These are phyloP conservation scores for Terfezia boudieri DNA, from an alignment of 495 filamentous ascomycete genomes.

Conservation along the genomic window DNA sequence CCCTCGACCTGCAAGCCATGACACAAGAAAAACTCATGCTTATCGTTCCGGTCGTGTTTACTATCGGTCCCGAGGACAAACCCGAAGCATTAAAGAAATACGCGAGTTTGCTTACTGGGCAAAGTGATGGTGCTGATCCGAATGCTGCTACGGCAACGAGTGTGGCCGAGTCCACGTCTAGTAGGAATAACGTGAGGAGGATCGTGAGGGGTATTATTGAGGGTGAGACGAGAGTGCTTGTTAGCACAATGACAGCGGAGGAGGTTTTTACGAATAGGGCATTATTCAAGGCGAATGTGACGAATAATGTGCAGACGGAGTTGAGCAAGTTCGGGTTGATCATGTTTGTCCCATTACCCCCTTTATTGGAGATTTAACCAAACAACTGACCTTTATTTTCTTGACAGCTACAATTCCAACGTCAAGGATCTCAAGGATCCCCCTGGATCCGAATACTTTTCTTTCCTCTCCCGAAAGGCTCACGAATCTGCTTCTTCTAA, in stretches of 20 bases:
- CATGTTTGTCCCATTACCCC: conserved; percentile 21
- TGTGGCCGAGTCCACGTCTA: conserved; percentile 15
- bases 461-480: conserved; percentile 53
- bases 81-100: conserved; percentile 47
- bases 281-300: conserved; percentile 55
- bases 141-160: conserved; percentile 18
- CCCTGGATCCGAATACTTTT: conserved; percentile 54
- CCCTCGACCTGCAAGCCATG: conserved; percentile 59
- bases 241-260: conserved; percentile 67
- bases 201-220: conserved; percentile 81
- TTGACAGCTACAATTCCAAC: conserved; percentile 45
- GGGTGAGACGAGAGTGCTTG: conserved; percentile 57
- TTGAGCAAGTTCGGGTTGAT: conserved; percentile 49
- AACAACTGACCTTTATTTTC: not conserved
- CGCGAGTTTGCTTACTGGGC: conserved; percentile 46
- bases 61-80: conserved; percentile 43
- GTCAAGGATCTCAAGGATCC: conserved; percentile 69
- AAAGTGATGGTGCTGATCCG: conserved; percentile 6
- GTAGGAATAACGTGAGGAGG: conserved; percentile 48
- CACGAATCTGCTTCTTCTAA: conserved; percentile 68
- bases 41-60: conserved; percentile 49
- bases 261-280: conserved; percentile 67
- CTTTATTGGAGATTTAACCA: not conserved
- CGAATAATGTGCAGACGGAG: conserved; percentile 54
- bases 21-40: conserved; percentile 56